These are phyloP conservation scores for Cercospora sp. DNA, from an alignment of 2,329 filamentous ascomycete genomes.

Conservation along the genomic window DNA sequence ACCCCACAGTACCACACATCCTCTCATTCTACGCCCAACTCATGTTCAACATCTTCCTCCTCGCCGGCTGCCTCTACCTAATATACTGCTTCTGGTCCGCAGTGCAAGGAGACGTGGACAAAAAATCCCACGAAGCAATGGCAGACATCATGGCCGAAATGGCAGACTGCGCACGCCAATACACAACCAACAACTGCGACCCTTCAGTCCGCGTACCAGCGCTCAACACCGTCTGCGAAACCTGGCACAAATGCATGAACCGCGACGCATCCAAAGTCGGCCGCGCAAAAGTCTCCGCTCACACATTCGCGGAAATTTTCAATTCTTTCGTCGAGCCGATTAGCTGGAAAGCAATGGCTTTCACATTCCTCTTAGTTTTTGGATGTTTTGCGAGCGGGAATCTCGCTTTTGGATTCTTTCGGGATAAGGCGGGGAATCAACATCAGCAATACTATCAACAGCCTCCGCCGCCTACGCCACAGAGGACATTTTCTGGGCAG, in stretches of 20 bases:
- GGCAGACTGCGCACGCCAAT: conserved; percentile 70
- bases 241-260: conserved; percentile 87
- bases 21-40: conserved; percentile 68
- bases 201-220: conserved; percentile 68
- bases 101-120: conserved; percentile 72
- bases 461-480: conserved; percentile 39
- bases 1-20: conserved; percentile 65
- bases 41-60: conserved; percentile 64
- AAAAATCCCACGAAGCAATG: conserved; percentile 69
- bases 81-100: conserved; percentile 69
- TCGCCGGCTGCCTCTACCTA: conserved; percentile 62
- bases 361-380: conserved; percentile 51
- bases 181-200: conserved; percentile 72
- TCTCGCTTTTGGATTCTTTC: conserved; percentile 59
- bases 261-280: conserved; percentile 77
- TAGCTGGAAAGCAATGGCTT: conserved; percentile 76
- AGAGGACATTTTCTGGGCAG: conserved; percentile 36
- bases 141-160: conserved; percentile 69
- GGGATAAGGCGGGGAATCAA: conserved; percentile 41
- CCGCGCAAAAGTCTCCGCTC: conserved; percentile 76
- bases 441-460: conserved; percentile 31
- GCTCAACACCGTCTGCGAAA: conserved; percentile 69
- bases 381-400: conserved; percentile 59
- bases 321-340: conserved; percentile 92
- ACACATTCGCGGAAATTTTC: conserved; percentile 88